Evolutionary conservation across 495 filamentous ascomycete genomes (phyloP), one percentile per base, ranked within the genome.

Genomic region (Penicillium cataractarum): DNA sequence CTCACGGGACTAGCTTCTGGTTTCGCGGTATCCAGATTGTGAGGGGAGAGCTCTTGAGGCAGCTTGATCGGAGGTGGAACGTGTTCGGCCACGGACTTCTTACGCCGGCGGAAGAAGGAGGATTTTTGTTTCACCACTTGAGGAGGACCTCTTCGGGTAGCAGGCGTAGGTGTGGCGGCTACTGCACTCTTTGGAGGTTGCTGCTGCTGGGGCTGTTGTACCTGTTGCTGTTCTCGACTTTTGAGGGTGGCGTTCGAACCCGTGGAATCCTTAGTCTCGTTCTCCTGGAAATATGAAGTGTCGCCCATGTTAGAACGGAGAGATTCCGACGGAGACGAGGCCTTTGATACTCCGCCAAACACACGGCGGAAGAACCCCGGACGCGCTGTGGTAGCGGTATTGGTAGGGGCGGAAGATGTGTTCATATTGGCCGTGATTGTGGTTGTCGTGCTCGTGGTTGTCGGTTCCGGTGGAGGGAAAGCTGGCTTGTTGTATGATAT

Each of bases 331-430:
- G 67, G 61, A 26, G 73, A 60, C 7, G 73, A 51, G 19, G 61
- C 78, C 68, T 81, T 89, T 12, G 58, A 61, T 31, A 83, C 82
- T 5, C 82, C 85, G 50, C 88, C 90, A 75, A 98, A 97, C 13
- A 98, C 90, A 63, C 94, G 87, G 59, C 91, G 86, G 80, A 97
- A 97, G 76, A 99, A 99, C 26, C 95, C 92, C 15, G 84, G 91
- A 26, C 88, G 86, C 58, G 94, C 90, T 70, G 89, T 92, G 61
- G 59, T 27, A 5, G 19, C 17, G 51, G 17, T 50, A 24, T 5
- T 29, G 4, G 10, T 27, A 6, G 46, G 13, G 12, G 46, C 9
- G 9, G 24, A 57, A 29, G 59, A 26, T 2, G 39, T 24, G 52
- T 58, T 62, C 31, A 7, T 40, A 37, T 64, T 60, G 0, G 58